Evolutionary conservation across 2,329 filamentous ascomycete genomes (phyloP).

Genomic region (Aspergillus tamarii): DNA sequence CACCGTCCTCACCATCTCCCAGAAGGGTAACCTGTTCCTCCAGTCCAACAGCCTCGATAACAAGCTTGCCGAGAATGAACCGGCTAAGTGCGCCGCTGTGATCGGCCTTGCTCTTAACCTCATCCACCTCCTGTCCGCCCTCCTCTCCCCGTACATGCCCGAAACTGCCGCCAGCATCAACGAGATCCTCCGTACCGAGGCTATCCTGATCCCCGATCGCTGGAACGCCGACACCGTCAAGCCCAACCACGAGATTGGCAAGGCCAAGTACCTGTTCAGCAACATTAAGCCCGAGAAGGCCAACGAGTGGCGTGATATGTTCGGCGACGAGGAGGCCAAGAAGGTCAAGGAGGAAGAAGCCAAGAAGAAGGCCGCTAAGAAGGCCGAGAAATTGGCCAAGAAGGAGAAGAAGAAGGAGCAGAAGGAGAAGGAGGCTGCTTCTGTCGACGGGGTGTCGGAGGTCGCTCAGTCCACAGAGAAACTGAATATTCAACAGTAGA

Average conservation of each 20-base stretch:
- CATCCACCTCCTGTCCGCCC: constrained; percentile 76
- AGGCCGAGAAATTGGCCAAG: constrained; percentile 41
- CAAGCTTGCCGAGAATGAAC: constrained; percentile 61
- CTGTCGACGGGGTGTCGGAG: not conserved
- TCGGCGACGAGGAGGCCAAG: constrained; percentile 67
- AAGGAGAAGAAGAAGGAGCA: constrained; percentile 30
- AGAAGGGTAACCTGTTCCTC: constrained; percentile 62
- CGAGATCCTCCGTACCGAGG: constrained; percentile 68
- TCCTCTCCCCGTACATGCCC: constrained; percentile 85
- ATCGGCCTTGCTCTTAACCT: constrained; percentile 83
- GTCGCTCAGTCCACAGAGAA: not conserved
- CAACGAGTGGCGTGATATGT: constrained; percentile 79
- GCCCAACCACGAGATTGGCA: constrained; percentile 79
- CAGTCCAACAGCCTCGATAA: constrained; percentile 67
- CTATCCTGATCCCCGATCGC: constrained; percentile 66
- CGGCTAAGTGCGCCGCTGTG: constrained; percentile 62
- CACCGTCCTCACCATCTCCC: constrained; percentile 60
- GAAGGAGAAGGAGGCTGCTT: constrained; percentile 9
- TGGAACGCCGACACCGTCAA: constrained; percentile 66
- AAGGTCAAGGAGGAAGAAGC: constrained; percentile 65
- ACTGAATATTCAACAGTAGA: constrained; percentile 1
- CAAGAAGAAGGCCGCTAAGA: constrained; percentile 47
- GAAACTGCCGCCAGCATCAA: constrained; percentile 75
- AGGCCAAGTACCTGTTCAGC: constrained; percentile 79
- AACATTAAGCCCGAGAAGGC: constrained; percentile 80